Evolutionary conservation across 352 stramenopile genomes (phyloP).

Genomic region (Phytophthora brassicae): DNA sequence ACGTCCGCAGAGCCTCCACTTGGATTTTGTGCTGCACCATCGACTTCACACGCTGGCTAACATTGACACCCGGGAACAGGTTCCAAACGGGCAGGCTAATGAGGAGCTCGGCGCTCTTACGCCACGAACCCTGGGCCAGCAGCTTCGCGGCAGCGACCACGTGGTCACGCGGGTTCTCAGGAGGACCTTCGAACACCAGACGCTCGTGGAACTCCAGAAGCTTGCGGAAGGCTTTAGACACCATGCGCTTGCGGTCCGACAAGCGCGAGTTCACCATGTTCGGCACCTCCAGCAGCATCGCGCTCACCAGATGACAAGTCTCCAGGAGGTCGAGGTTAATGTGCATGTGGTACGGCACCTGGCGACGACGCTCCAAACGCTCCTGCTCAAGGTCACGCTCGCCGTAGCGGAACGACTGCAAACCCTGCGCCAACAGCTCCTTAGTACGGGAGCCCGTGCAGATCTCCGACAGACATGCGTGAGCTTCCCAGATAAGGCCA

Average conservation of each 20-base stretch:
- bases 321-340: constrained; percentile 99
- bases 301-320: constrained; percentile 96
- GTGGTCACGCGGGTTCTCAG: constrained; percentile 97
- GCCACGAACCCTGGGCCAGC: constrained; percentile 96
- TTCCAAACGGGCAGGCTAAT: constrained; percentile 94
- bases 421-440: constrained; percentile 97
- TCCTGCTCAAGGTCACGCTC: constrained; percentile 97
- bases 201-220: constrained; percentile 88
- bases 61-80: constrained; percentile 90
- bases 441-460: constrained; percentile 92
- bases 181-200: constrained; percentile 96
- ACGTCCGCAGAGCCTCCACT: constrained; percentile 95
- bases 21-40: constrained; percentile 96
- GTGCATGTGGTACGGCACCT: constrained; percentile 99
- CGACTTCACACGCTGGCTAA: constrained; percentile 79
- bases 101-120: constrained; percentile 88
- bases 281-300: constrained; percentile 98
- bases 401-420: constrained; percentile 88
- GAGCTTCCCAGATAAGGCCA: constrained; percentile 95
- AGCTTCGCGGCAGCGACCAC: constrained; percentile 95
- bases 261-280: constrained; percentile 93
- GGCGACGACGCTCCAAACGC: constrained; percentile 95
- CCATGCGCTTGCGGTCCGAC: constrained; percentile 83
- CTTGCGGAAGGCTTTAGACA: constrained; percentile 96
- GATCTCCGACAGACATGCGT: constrained; percentile 97